Percentiles rank a stretch among this genome's conserved stretches.
These are phyloP conservation scores for Pseudogymnoascus sp. DNA, from an alignment of 2,329 filamentous ascomycete genomes.

Conservation along the genomic window DNA sequence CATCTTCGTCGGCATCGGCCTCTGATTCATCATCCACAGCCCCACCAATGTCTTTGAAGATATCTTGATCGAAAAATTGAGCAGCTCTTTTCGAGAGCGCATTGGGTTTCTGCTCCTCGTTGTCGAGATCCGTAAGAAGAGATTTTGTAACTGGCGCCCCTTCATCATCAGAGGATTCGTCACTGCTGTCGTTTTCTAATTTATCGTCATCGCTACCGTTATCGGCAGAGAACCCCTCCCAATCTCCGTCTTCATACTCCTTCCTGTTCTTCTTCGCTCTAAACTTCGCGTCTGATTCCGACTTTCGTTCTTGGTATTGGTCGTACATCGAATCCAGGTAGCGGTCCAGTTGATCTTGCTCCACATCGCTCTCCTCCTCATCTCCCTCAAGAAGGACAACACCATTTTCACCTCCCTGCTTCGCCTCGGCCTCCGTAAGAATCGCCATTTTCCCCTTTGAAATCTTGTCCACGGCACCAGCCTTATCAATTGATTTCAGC, in stretches of 20 bases:
- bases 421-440: constrained; percentile 48
- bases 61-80: constrained; percentile 88
- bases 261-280: constrained; percentile 82
- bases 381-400: constrained; percentile 45
- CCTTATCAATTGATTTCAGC: constrained; percentile 73
- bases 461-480: constrained; percentile 60
- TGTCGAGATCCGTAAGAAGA: constrained; percentile 57
- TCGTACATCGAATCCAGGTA: constrained; percentile 87
- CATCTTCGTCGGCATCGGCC: constrained; percentile 34
- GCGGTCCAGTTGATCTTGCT: constrained; percentile 73
- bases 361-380: constrained; percentile 63
- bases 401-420: constrained; percentile 54
- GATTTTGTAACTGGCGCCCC: constrained; percentile 36
- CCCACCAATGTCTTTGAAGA: constrained; percentile 77
- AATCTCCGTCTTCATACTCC: constrained; percentile 78
- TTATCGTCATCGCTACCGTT: constrained; percentile 52
- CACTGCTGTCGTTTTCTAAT: constrained; percentile 55
- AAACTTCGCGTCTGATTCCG: constrained; percentile 76
- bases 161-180: constrained; percentile 54
- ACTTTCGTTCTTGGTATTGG: constrained; percentile 71
- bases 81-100: constrained; percentile 78
- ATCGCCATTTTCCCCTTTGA: constrained; percentile 72
- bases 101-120: constrained; percentile 40
- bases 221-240: constrained; percentile 76
- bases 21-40: constrained; percentile 49